Conservation (phyloP, 2,329 filamentous ascomycete genomes). For the Ascochyta clinopodiicola region DNA sequence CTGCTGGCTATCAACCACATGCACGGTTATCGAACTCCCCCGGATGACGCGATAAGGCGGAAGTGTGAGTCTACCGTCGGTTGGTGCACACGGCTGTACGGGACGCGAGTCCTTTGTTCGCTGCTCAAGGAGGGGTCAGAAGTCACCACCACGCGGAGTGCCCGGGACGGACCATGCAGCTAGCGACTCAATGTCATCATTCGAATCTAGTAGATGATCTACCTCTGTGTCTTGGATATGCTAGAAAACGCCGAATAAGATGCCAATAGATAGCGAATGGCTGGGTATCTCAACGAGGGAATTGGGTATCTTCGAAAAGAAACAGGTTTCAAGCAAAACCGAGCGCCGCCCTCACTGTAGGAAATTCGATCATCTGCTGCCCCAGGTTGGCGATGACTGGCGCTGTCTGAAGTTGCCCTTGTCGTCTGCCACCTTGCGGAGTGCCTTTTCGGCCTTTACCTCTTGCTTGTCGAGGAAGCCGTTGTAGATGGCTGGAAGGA, state of each 20-base stretch:
- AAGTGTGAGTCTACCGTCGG: not conserved
- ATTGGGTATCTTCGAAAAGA: slow-evolving; percentile 36
- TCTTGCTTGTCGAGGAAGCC: slow-evolving; percentile 45
- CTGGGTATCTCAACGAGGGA: slow-evolving; percentile 40
- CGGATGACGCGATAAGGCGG: slow-evolving; percentile 17
- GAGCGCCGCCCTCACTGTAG: slow-evolving; percentile 18
- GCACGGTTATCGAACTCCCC: slow-evolving; percentile 17
- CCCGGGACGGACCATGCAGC: slow-evolving; percentile 4
- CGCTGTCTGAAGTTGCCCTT: slow-evolving; percentile 50
- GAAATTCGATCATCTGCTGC: slow-evolving; percentile 36
- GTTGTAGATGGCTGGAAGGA: slow-evolving; percentile 46
- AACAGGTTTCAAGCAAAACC: slow-evolving; percentile 16
- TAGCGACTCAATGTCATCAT: slow-evolving; percentile 16
- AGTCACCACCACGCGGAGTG: slow-evolving; percentile 2
- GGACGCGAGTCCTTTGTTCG: slow-evolving; percentile 4
- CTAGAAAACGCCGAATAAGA: slow-evolving; percentile 13
- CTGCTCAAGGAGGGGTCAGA: slow-evolving; percentile 7
- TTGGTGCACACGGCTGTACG: slow-evolving; percentile 5
- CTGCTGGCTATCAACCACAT: slow-evolving; percentile 14
- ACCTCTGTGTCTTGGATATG: slow-evolving; percentile 5
- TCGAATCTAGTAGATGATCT: slow-evolving; percentile 9
- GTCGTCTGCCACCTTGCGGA: slow-evolving; percentile 48
- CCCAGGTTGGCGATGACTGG: slow-evolving; percentile 46
- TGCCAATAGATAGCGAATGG: slow-evolving; percentile 32
- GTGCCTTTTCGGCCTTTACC: slow-evolving; percentile 41